A percentile compares a stretch with the other conserved stretches of the same genome.
Conservation (phyloP, 495 filamentous ascomycete species). For the Neurospora tetrasperma region DNA sequence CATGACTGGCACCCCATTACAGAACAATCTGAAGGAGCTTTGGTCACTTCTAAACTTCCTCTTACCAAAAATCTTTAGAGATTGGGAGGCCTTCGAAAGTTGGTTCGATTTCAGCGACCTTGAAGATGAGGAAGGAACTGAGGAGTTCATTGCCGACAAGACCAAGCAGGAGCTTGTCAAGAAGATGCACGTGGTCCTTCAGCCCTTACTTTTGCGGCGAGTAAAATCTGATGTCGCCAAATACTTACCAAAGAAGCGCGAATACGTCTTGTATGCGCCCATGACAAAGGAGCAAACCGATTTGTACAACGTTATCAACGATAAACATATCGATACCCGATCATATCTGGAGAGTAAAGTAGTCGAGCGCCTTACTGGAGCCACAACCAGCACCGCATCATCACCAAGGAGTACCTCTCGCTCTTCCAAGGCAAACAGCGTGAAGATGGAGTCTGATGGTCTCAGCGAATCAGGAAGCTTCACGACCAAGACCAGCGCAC, state of each 20-base stretch:
- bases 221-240: constrained; percentile 90
- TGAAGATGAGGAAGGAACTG: constrained; percentile 59
- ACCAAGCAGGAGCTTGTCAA: constrained; percentile 74
- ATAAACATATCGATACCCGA: constrained; percentile 59
- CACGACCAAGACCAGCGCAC: constrained; percentile 6
- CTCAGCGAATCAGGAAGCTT: constrained; percentile 2
- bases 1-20: constrained; percentile 89
- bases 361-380: constrained; percentile 51
- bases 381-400: constrained; percentile 26
- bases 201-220: constrained; percentile 79
- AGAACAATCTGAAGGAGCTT: constrained; percentile 90
- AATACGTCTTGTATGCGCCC: constrained; percentile 89
- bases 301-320: constrained; percentile 74
- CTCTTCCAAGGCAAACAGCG: constrained; percentile 28
- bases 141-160: constrained; percentile 64
- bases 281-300: constrained; percentile 82
- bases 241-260: constrained; percentile 84
- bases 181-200: constrained; percentile 83
- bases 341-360: constrained; percentile 78
- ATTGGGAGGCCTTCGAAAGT: constrained; percentile 77
- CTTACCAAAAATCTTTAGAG: constrained; percentile 81
- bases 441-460: constrained; percentile 12
- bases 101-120: constrained; percentile 96
- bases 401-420: constrained; percentile 27
- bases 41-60: constrained; percentile 95